Evolutionary conservation across 75 land plant genomes (phyloP).

Genomic region (Adiantum capillusveneris): DNA sequence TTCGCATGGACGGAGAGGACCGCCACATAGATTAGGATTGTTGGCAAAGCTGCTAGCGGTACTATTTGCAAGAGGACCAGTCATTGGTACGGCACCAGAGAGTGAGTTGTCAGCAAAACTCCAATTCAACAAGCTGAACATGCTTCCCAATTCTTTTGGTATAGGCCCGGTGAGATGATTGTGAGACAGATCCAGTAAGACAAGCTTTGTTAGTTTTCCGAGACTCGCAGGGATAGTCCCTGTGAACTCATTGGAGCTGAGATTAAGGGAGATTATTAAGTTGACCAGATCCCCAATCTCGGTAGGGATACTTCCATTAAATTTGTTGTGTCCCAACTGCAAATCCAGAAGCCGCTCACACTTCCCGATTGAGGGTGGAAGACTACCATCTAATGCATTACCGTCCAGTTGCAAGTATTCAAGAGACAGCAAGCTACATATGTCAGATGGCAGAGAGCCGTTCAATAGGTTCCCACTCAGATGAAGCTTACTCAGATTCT

Average conservation of each 20-base stretch:
- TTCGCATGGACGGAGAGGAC: conserved; percentile 40
- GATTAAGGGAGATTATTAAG: conserved; percentile 57
- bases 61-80: conserved; percentile 55
- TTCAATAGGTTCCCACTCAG: conserved; percentile 59
- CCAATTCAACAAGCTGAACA: conserved; percentile 71
- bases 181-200: conserved; percentile 60
- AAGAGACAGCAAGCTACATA: conserved; percentile 45
- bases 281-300: conserved; percentile 56
- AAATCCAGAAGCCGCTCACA: conserved; percentile 52
- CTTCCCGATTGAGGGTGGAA: conserved; percentile 59
- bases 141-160: conserved; percentile 45
- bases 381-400: conserved; percentile 50
- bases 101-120: conserved; percentile 67
- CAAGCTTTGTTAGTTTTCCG: conserved; percentile 64
- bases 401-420: conserved; percentile 45
- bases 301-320: conserved; percentile 65
- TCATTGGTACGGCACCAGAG: conserved; percentile 51
- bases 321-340: conserved; percentile 60
- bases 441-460: conserved; percentile 48
- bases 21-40: conserved; percentile 73
- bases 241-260: conserved; percentile 63
- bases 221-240: conserved; percentile 54
- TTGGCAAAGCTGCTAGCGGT: conserved; percentile 46
- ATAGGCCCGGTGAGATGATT: conserved; percentile 59
- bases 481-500: conserved; percentile 63